These are phyloP conservation scores for Calonectria multiphialidica DNA, from an alignment of 2,329 filamentous ascomycete species.

Conservation along the genomic window DNA sequence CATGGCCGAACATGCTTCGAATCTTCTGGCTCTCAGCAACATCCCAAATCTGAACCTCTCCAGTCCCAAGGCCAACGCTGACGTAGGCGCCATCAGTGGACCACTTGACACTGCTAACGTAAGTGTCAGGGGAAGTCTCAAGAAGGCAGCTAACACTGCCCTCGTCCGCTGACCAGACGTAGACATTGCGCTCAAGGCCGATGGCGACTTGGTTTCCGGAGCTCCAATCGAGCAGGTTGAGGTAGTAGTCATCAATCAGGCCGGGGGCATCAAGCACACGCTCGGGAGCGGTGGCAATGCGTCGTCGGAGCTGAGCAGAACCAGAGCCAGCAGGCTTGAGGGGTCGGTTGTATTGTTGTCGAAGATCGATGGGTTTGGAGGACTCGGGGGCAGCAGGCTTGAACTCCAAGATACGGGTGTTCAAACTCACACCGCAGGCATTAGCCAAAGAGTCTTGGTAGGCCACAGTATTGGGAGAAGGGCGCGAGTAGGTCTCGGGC, in stretches of 20 bases:
- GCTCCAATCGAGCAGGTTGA: constrained; percentile 98
- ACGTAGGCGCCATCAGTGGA: constrained; percentile 97
- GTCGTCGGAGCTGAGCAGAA: constrained; percentile 89
- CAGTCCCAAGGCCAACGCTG: constrained; percentile 91
- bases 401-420: constrained; percentile 96
- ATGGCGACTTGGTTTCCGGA: constrained; percentile 98
- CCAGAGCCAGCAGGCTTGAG: constrained; percentile 81
- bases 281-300: constrained; percentile 94
- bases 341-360: constrained; percentile 97
- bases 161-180: constrained; percentile 97
- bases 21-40: constrained; percentile 95
- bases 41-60: constrained; percentile 99
- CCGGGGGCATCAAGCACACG: constrained; percentile 96
- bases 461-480: constrained; percentile 87
- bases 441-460: constrained; percentile 93
- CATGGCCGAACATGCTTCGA: constrained; percentile 98
- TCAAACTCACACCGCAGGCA: constrained; percentile 92
- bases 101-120: constrained; percentile 99
- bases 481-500: constrained; percentile 76
- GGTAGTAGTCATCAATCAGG: constrained; percentile 98
- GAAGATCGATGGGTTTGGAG: constrained; percentile 96
- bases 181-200: constrained; percentile 95
- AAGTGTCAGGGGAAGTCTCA: constrained; percentile 90
- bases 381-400: constrained; percentile 99
- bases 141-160: constrained; percentile 90